A percentile compares a stretch with the other conserved stretches of the same genome.
Conservation (phyloP, 371 early-diverging fungal genomes). For the Phascolomyces articulosus region DNA sequence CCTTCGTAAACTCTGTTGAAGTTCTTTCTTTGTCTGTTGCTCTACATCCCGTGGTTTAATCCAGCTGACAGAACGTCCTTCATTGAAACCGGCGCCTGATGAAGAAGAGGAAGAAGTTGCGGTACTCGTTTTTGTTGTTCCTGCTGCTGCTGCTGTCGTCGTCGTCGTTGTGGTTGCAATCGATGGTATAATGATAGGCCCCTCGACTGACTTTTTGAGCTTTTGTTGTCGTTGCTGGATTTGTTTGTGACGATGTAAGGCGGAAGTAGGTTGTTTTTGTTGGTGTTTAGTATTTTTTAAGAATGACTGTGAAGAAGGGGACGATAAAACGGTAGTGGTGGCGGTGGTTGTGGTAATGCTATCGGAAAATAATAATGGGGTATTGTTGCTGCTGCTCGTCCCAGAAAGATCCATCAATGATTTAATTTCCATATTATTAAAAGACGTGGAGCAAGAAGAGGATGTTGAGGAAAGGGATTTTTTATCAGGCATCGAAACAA, state of each 20-base stretch:
- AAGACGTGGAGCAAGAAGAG: not conserved
- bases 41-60: conserved; percentile 6
- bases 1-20: conserved; percentile 14
- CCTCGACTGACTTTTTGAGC: not conserved
- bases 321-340: conserved; percentile 13
- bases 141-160: not conserved
- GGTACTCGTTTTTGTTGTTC: not conserved
- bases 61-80: conserved; percentile 6
- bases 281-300: conserved; percentile 5
- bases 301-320: conserved; percentile 19
- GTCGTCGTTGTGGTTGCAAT: not conserved
- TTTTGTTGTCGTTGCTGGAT: conserved; percentile 12
- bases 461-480: conserved; percentile 9
- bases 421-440: conserved; percentile 12
- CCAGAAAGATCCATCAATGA: conserved; percentile 4
- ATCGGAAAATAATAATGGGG: conserved; percentile 24
- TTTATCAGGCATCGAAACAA: conserved; percentile 46
- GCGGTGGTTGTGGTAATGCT: conserved; percentile 19
- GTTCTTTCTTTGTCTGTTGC: not conserved
- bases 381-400: conserved; percentile 12
- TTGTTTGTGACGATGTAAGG: conserved; percentile 9
- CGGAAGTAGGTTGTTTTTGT: conserved; percentile 3
- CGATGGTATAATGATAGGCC: too few species aligned
- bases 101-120: not conserved
- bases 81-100: not conserved